Base-by-base conservation (phyloP, 306 rosid genomes). In the Quercus variabilis region DNA sequence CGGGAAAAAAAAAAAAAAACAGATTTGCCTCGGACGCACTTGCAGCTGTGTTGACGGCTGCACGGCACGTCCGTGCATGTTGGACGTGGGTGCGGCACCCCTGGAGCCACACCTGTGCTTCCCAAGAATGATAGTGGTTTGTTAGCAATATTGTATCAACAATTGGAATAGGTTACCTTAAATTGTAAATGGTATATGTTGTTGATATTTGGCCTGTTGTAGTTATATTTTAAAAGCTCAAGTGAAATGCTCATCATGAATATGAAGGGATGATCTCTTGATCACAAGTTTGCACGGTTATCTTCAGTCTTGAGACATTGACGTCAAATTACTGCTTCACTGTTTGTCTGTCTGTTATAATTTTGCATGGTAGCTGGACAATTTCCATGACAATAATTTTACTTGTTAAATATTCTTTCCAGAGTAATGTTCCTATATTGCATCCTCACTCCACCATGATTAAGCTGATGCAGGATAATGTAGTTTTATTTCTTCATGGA, bases 401-500 rank as follows among this genome's bases (percentile, higher is more conserved):
- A 60, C 31, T 25, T 1, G 15, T 26, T 25, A 62, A 62, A 23
- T 3, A 13, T 15, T 62, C 70, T 63, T 30, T 11, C 43, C 35
- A 18, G 10, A 33, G 72, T 19, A 6, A 69, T 75, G 77, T 64
- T 73, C 56, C 79, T 52, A 23, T 49, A 69, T 78, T 67, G 69
- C 19, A 5, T 76, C 76, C 87, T 90, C 73, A 88, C 81, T 80
- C 71, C 59, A 55, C 74, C 71, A 55, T 57, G 71, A 67, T 79
- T 79, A 76, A 70, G 70, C 81, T 75, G 81, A 78, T 90, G 90
- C 90, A 94, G 99, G 97, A 90, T 65, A 86, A 87, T 70, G 83
- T 86, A 58, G 38, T 90, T 55, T 77, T 94, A 55, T 94, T 94
- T 89, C 97, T 94, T 83, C 97, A 94, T 79, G 99, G 99, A 69